These are phyloP conservation scores for Tylopilus balloui DNA, from an alignment of 768 basidiomycete genomes.

Conservation along the genomic window DNA sequence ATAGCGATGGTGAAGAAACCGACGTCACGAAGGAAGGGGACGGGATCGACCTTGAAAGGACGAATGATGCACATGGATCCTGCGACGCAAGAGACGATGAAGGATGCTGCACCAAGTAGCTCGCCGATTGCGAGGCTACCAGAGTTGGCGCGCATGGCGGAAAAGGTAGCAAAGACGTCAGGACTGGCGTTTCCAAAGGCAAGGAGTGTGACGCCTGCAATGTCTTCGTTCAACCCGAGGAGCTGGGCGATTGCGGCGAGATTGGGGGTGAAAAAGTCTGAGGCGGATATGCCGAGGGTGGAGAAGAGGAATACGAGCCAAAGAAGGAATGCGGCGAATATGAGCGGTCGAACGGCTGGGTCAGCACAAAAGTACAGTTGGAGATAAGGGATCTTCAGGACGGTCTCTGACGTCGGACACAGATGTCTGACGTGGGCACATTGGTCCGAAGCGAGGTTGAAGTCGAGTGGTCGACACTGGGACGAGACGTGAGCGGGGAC, in stretches of 20 bases:
- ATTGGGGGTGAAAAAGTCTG: conserved; percentile 98
- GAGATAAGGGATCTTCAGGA: conserved; percentile 69
- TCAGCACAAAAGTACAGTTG: conserved; percentile 67
- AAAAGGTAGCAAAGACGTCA: conserved; percentile 94
- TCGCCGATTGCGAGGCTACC: conserved; percentile 93
- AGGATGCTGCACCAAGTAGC: conserved; percentile 89
- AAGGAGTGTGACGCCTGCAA: conserved; percentile 94
- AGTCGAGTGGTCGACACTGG: conserved; percentile 64
- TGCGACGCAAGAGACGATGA: conserved; percentile 94
- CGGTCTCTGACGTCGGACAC: conserved; percentile 59
- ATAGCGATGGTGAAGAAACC: conserved; percentile 91
- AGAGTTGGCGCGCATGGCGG: conserved; percentile 80
- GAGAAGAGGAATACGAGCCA: conserved; percentile 95
- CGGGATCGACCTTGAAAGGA: conserved; percentile 79
- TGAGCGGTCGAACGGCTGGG: conserved; percentile 47
- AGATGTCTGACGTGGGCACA: conserved; percentile 56
- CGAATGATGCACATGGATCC: conserved; percentile 98
- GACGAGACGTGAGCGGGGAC: not conserved
- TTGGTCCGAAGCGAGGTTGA: conserved; percentile 47
- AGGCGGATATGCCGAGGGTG: conserved; percentile 89
- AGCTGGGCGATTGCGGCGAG: conserved; percentile 83
- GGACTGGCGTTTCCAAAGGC: conserved; percentile 98
- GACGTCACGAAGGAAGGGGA: conserved; percentile 88
- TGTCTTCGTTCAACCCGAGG: conserved; percentile 85
- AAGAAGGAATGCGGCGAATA: conserved; percentile 59